Evolutionary conservation across 2,329 filamentous ascomycete genomes (phyloP).

Genomic region (Volutella citrinella): DNA sequence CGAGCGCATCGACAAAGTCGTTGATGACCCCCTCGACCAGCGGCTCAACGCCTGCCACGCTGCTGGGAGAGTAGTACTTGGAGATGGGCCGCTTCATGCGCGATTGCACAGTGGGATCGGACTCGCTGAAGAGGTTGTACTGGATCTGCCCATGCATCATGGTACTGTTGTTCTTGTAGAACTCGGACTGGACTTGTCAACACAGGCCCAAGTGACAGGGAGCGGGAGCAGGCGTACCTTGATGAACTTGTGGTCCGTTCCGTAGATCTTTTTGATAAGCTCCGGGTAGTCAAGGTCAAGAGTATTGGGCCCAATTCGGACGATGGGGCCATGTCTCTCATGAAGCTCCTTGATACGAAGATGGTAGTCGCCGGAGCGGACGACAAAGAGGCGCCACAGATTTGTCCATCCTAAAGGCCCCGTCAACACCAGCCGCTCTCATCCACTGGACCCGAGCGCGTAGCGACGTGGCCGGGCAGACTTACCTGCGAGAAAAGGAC

Average conservation of each 20-base stretch:
- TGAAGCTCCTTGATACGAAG: constrained; percentile 31
- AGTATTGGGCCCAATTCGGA: constrained; percentile 39
- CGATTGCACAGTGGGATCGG: constrained; percentile 18
- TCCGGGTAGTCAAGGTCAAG: constrained; percentile 36
- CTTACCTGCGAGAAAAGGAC: constrained; percentile 29
- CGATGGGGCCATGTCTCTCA: constrained; percentile 36
- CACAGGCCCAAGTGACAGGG: background rate
- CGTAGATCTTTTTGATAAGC: constrained; percentile 34
- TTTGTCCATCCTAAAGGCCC: constrained; percentile 27
- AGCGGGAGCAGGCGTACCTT: background rate
- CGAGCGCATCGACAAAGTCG: constrained; percentile 14
- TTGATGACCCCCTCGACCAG: constrained; percentile 29
- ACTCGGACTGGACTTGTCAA: constrained; percentile 17
- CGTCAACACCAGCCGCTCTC: no score
- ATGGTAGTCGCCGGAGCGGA: constrained; percentile 26
- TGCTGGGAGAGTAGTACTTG: constrained; percentile 25
- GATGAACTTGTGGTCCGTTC: constrained; percentile 3
- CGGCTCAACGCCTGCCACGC: constrained; percentile 19
- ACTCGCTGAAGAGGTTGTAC: constrained; percentile 24
- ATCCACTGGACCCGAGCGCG: background rate
- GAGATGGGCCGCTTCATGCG: constrained; percentile 22
- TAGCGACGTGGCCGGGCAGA: background rate
- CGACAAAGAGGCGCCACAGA: constrained; percentile 34
- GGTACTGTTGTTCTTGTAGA: constrained; percentile 24
- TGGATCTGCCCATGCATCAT: constrained; percentile 25